phyloP scores from a whole-genome alignment of 2,329 filamentous ascomycete genomes.

The Hymenoscyphus repandus region DNA sequence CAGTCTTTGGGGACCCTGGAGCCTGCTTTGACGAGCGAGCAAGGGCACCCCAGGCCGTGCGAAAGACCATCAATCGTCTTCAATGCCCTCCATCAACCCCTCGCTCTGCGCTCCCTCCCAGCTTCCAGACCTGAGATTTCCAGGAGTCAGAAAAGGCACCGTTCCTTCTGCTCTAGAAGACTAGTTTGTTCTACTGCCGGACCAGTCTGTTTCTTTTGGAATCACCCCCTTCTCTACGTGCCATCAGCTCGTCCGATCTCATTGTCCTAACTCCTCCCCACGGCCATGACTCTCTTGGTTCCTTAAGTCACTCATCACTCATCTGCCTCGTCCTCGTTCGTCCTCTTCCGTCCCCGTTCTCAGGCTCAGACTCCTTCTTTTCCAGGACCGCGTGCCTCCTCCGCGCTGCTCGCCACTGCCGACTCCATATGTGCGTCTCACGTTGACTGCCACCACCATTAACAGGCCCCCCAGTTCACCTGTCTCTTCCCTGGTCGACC shows the following conservation, averaged over 20 bases:
- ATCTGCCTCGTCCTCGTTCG: background rate
- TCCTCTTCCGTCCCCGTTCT: background rate
- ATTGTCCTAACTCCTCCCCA: too few species aligned
- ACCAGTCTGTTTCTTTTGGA: too few species aligned
- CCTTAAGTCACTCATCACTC: background rate
- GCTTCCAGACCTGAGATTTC: too few species aligned
- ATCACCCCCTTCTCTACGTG: too few species aligned
- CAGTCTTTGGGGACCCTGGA: too few species aligned
- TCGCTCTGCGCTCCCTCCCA: too few species aligned
- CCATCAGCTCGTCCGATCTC: too few species aligned
- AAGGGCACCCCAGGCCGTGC: background rate
- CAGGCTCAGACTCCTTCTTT: background rate
- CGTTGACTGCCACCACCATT: background rate
- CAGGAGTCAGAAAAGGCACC: too few species aligned
- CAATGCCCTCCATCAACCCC: background rate
- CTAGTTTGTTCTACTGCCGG: too few species aligned
- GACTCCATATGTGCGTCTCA: background rate
- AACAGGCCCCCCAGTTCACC: background rate
- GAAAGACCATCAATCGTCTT: background rate
- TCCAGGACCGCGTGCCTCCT: too few species aligned
- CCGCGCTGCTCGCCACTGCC: background rate
- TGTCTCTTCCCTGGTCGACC: background rate
- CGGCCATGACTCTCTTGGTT: background rate
- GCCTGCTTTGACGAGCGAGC: too few species aligned
- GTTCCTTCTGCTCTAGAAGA: too few species aligned